A percentile compares a stretch with the other conserved stretches of the same genome.
phyloP scores from a whole-genome alignment of 2,329 filamentous ascomycete genomes.

The Claviceps sp. region DNA sequence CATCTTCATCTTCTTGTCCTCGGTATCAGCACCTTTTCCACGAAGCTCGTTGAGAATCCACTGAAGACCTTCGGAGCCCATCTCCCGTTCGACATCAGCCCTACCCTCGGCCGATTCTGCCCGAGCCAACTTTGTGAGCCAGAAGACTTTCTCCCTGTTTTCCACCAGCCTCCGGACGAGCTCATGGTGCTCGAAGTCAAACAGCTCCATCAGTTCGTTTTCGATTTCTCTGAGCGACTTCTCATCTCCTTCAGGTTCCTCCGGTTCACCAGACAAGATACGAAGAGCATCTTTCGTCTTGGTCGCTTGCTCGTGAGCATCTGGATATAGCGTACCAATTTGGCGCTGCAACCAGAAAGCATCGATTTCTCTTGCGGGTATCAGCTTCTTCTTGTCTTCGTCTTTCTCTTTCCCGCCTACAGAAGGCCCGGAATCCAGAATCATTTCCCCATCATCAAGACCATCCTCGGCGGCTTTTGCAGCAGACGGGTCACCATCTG shows the following conservation, averaged over 20 bases:
- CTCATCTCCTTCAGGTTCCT: conserved; percentile 60
- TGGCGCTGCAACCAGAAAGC: conserved; percentile 95
- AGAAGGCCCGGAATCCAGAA: conserved; percentile 56
- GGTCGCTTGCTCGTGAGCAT: conserved; percentile 85
- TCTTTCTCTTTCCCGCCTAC: conserved; percentile 29
- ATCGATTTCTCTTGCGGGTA: conserved; percentile 83
- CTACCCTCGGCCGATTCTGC: conserved; percentile 69
- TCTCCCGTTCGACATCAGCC: conserved; percentile 71
- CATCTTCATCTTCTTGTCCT: conserved; percentile 50
- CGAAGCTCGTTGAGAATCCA: conserved; percentile 79
- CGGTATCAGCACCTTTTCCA: conserved; percentile 51
- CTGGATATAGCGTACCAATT: conserved; percentile 75
- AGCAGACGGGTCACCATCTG: conserved; percentile 23
- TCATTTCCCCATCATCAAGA: conserved; percentile 64
- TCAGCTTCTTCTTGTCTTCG: conserved; percentile 41
- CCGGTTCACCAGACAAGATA: conserved; percentile 65
- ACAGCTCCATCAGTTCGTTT: conserved; percentile 95
- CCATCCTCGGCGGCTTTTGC: conserved; percentile 24
- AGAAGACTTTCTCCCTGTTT: conserved; percentile 88
- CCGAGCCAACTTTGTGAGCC: conserved; percentile 78
- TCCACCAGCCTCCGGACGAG: conserved; percentile 81
- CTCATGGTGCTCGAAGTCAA: conserved; percentile 93
- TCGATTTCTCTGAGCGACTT: conserved; percentile 85
- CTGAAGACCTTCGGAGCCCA: conserved; percentile 76
- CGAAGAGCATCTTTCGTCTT: conserved; percentile 77